phyloP scores from a whole-genome alignment of 441 rosid genomes.

The Croton laevigatus region DNA sequence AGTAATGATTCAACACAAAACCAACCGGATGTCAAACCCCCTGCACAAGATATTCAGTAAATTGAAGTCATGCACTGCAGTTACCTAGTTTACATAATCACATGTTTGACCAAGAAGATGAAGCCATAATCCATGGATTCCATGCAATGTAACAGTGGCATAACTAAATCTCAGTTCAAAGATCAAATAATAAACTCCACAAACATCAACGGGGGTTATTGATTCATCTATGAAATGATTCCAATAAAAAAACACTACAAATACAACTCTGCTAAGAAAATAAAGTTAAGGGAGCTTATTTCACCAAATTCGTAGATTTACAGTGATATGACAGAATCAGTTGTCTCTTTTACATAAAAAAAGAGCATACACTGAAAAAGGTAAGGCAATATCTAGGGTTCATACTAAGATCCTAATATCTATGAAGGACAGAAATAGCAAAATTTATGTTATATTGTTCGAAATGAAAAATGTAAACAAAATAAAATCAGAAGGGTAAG shows the following conservation, averaged over 20 bases:
- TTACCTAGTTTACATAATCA: neutral
- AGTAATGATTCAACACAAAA: slow-evolving; percentile 71
- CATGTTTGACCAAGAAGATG: neutral
- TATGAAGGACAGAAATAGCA: too few relatives aligned
- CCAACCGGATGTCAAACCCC: slow-evolving; percentile 83
- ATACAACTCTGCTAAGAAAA: too few relatives aligned
- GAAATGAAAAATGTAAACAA: neutral
- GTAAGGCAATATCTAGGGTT: neutral
- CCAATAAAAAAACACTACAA: neutral
- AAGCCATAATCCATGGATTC: neutral
- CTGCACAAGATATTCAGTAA: slow-evolving; percentile 35
- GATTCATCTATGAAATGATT: neutral
- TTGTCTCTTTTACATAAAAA: too few relatives aligned
- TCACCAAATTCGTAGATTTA: too few relatives aligned
- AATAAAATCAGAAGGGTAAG: neutral
- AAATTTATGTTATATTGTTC: too few relatives aligned
- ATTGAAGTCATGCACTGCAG: slow-evolving; percentile 3
- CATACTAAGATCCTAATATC: neutral
- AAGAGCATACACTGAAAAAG: too few relatives aligned
- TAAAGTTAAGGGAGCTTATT: too few relatives aligned
- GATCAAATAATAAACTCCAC: too few relatives aligned
- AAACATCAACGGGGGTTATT: neutral
- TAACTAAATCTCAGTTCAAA: neutral
- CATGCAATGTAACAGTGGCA: neutral
- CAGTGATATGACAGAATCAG: too few relatives aligned